Evolutionary conservation across 352 stramenopile genomes (phyloP), one percentile per base, ranked within the genome.

Genomic region (Globisporangium iwayamae): DNA sequence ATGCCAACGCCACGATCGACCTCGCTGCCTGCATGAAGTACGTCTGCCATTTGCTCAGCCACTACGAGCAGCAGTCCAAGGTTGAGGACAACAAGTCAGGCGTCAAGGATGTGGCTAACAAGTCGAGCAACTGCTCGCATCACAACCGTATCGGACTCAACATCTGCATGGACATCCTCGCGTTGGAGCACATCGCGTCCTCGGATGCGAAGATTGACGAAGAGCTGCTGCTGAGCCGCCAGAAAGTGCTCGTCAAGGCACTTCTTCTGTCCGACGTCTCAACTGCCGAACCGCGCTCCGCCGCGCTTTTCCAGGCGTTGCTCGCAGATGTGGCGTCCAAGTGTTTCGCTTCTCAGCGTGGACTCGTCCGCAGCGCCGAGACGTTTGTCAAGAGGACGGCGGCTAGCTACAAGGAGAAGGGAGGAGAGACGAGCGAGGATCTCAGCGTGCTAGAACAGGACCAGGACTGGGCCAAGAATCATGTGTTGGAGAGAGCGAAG

Each of bases 111-210:
- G 65, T 67, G 20, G 51, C 61, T 13, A 25, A 25, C 22, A 25
- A 25, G 22, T 25, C 22, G 22, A 25, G 22, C 22, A 25, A 25
- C 22, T 89, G 82, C 43, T 80, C 82, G n/a, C 82, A 91, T 47
- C 78, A 89, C 61, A 91, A 91, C 52, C 78, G 82, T 2, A 81
- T 89, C 34, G 79, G 78, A 0, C 81, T 91, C 58, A 87, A 85
- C 47, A 78, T 91, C 59, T 87, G 75, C 59, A 69, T 91, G 48
- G 82, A 89, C 54, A 70, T 91, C n/a, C 60, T 91, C 14, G 80
- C 82, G 2, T 57, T 91, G n/a, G 79, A 83, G 56, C 70, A 79
- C n/a, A 62, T 90, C 13, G 59, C 61, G 16, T 56, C 34, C 7
- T 59, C 50, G n/a, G 45, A 63, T 1, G 61, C 56, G 25, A 63